A percentile compares a stretch with the other conserved stretches of the same genome.
Evolutionary conservation across 2,329 filamentous ascomycete genomes (phyloP).

Genomic region (Hymenotorrendiella dingleyae): DNA sequence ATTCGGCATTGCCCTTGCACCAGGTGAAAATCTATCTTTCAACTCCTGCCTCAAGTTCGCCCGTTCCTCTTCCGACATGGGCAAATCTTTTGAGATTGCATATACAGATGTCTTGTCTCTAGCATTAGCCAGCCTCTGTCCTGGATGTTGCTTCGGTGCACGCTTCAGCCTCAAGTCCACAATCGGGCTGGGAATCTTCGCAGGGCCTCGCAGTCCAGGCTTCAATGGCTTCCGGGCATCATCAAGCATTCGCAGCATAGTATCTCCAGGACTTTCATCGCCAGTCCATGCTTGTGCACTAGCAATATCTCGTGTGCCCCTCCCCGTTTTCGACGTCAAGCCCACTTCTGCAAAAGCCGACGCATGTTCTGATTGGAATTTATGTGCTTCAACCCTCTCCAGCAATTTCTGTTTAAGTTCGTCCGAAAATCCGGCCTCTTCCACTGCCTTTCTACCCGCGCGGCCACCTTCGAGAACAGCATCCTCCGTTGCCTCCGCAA

Average conservation of each 20-base stretch:
- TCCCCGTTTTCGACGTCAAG: constrained; percentile 53
- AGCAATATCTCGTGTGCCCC: constrained; percentile 63
- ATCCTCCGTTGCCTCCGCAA: constrained; percentile 59
- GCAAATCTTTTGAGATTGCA: constrained; percentile 44
- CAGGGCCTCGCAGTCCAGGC: constrained; percentile 41
- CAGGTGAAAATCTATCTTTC: constrained; percentile 72
- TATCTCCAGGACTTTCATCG: constrained; percentile 65
- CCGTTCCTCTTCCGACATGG: constrained; percentile 64
- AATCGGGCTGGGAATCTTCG: constrained; percentile 38
- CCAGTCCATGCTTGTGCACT: constrained; percentile 71
- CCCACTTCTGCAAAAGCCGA: constrained; percentile 43
- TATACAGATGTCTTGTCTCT: constrained; percentile 53
- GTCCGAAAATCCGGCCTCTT: constrained; percentile 58
- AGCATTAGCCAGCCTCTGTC: constrained; percentile 46
- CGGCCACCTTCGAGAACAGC: constrained; percentile 52
- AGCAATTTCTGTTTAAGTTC: constrained; percentile 55
- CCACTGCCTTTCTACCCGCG: constrained; percentile 52
- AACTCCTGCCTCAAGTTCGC: constrained; percentile 68
- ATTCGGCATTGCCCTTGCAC: constrained; percentile 66
- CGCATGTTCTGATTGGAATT: constrained; percentile 46
- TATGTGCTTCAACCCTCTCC: constrained; percentile 48
- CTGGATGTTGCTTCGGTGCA: constrained; percentile 35
- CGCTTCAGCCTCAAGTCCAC: constrained; percentile 48
- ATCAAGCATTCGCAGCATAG: constrained; percentile 76
- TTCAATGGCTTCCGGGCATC: constrained; percentile 69